These are phyloP conservation scores for Dothistroma pini DNA, from an alignment of 2,329 filamentous ascomycete species.

Conservation along the genomic window DNA sequence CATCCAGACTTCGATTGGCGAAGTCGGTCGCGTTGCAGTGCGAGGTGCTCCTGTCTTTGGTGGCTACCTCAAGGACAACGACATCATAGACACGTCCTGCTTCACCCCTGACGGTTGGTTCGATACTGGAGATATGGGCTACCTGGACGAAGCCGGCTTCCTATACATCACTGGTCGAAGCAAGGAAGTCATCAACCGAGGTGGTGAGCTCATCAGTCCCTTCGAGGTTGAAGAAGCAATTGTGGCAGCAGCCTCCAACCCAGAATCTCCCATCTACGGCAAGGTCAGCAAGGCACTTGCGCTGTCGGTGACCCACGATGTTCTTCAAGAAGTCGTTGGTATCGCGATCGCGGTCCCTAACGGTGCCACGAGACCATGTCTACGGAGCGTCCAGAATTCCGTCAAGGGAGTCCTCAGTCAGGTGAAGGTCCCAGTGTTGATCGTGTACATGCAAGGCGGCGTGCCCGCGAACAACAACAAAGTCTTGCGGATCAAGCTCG, in stretches of 20 bases:
- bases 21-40: constrained; percentile 49
- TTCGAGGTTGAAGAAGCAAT: constrained; percentile 59
- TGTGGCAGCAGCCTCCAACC: constrained; percentile 44
- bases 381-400: constrained; percentile 48
- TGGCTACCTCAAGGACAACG: constrained; percentile 48
- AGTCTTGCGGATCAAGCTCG: constrained; percentile 53
- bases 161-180: constrained; percentile 54
- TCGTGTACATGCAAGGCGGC: constrained; percentile 55
- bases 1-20: constrained; percentile 28
- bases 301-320: constrained; percentile 52
- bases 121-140: constrained; percentile 54
- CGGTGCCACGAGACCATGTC: constrained; percentile 44
- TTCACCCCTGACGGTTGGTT: constrained; percentile 53
- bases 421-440: constrained; percentile 51
- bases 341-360: constrained; percentile 50
- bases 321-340: constrained; percentile 56
- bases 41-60: constrained; percentile 51
- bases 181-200: constrained; percentile 57
- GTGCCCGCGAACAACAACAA: constrained; percentile 59
- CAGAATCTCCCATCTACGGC: constrained; percentile 44
- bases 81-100: constrained; percentile 43
- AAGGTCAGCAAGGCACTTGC: constrained; percentile 50
- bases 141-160: constrained; percentile 50
- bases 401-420: constrained; percentile 49
- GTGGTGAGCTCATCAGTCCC: constrained; percentile 57